Base-by-base conservation (phyloP, 2,329 filamentous ascomycete species). In the Fusarium sp. region DNA sequence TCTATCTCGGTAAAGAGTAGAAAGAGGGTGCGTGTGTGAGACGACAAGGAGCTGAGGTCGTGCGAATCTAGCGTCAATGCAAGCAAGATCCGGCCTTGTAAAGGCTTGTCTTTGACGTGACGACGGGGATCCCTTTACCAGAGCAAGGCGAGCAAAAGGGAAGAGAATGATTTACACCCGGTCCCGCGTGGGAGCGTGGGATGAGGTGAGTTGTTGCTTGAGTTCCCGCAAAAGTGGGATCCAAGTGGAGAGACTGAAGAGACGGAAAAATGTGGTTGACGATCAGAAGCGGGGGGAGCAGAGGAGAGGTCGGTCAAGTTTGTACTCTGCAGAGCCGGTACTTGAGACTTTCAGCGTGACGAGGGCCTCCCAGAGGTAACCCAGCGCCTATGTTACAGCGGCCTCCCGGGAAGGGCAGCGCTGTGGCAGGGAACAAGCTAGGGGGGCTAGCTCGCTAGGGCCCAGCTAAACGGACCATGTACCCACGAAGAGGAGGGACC, bases 91-190 rank as follows among this genome's bases (percentile, higher is more conserved):
- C 70, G 54, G 50, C 58, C 36, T 56, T 29, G 59, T 68, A 22
- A 36, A 52, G 33, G 47, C 63, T 58, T 65, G 42, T 66, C 72
- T 75, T 73, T 68, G 58, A 61, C 13, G 13, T 16, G 45, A 31
- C 29, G 45, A 68, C 64, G 54, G 35, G 71, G 72, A 74, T 74
- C 73, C 73, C 69, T 75, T 73, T 59, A 50, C 69, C 60, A 65
- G 31, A 40, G 60, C 45, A 68, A 56, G 8, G 38, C 27, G 62
- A 61, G 40, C 38, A 68, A 65, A 50, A 67, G 54, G 62, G 40
- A 63, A 27, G 54, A 66, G 63, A 69, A 75, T 70, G 66, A 75
- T 75, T 75, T 40, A 75, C 72, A 63, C 69, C 72, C 71, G 72
- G 71, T 57, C 69, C 71, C 71, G 71, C 62, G 72, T 74, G 71